Evolutionary conservation across 1,284 basidiomycete species (phyloP).

Genomic region (Uromyces viciae-fabae): DNA sequence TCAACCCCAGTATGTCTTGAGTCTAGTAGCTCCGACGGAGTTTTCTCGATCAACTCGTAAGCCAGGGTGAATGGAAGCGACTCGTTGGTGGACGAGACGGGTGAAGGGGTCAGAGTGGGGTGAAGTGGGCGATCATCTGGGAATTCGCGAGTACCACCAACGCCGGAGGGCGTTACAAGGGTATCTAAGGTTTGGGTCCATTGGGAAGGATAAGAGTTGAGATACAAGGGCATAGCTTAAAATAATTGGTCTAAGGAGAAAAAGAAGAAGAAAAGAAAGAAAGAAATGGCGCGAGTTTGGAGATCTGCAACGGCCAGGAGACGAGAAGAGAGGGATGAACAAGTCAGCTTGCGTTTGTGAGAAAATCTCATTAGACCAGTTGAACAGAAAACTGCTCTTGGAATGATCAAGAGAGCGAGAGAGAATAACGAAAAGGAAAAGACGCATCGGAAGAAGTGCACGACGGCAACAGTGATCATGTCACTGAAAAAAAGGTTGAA

Average conservation of each 20-base stretch:
- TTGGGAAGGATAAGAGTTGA: conserved; percentile 17
- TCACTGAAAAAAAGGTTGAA: neutral
- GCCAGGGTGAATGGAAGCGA: conserved; percentile 10
- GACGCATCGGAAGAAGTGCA: neutral
- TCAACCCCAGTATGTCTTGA: neutral
- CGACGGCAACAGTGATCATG: neutral
- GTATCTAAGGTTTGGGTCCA: conserved; percentile 20
- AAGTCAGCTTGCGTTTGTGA: neutral
- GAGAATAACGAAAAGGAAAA: no score
- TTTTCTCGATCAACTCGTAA: neutral
- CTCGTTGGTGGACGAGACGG: conserved; percentile 23
- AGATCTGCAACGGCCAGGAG: neutral
- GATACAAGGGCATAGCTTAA: conserved; percentile 8
- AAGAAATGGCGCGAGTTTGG: neutral
- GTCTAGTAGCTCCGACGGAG: conserved; percentile 2
- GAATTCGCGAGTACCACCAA: neutral
- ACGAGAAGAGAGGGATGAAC: neutral
- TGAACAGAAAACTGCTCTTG: no score
- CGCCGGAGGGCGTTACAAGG: neutral
- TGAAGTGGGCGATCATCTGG: neutral
- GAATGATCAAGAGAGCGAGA: no score
- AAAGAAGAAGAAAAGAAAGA: neutral
- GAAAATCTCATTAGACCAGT: no score
- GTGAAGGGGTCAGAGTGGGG: conserved; percentile 17
- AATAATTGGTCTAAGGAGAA: neutral